Evolutionary conservation across 768 basidiomycete genomes (phyloP).

Genomic region (Lentinus tigrinus): DNA sequence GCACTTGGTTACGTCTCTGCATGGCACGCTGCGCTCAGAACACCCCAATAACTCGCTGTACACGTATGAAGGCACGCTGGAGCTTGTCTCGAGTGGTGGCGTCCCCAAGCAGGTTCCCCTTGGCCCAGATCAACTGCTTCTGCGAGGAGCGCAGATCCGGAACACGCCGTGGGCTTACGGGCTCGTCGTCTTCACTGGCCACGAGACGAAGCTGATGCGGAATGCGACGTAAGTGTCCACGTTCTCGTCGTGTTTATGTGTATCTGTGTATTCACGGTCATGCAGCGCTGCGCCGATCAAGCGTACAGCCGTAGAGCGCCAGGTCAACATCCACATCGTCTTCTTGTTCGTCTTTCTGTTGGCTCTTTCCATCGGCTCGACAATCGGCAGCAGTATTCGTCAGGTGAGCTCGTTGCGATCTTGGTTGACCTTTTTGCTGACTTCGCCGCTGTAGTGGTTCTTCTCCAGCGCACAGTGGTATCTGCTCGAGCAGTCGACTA

Average conservation of each 20-base stretch:
- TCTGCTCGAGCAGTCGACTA: constrained; percentile 59
- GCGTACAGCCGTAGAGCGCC: constrained; percentile 90
- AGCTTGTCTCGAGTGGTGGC: constrained; percentile 55
- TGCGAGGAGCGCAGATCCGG: constrained; percentile 92
- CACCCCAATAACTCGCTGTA: constrained; percentile 98
- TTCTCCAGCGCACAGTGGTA: constrained; percentile 91
- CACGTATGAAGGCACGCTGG: constrained; percentile 86
- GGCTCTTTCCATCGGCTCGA: constrained; percentile 85
- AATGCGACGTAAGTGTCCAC: constrained; percentile 86
- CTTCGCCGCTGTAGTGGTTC: constrained; percentile 62
- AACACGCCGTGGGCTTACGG: constrained; percentile 98
- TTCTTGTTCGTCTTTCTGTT: constrained; percentile 90
- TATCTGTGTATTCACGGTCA: not conserved
- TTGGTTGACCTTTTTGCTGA: no score
- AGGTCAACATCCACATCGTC: constrained; percentile 95
- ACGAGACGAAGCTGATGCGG: constrained; percentile 97
- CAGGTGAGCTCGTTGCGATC: constrained; percentile 50
- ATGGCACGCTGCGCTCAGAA: constrained; percentile 87
- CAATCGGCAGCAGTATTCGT: constrained; percentile 88
- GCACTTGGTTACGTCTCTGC: constrained; percentile 64
- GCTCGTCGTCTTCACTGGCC: constrained; percentile 90
- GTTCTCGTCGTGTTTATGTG: not conserved
- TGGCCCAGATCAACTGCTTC: constrained; percentile 90
- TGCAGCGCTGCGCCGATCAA: constrained; percentile 92
- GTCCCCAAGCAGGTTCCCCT: constrained; percentile 81